These are phyloP conservation scores for Elsinoe fawcettii DNA, from an alignment of 2,329 filamentous ascomycete genomes.

Conservation along the genomic window DNA sequence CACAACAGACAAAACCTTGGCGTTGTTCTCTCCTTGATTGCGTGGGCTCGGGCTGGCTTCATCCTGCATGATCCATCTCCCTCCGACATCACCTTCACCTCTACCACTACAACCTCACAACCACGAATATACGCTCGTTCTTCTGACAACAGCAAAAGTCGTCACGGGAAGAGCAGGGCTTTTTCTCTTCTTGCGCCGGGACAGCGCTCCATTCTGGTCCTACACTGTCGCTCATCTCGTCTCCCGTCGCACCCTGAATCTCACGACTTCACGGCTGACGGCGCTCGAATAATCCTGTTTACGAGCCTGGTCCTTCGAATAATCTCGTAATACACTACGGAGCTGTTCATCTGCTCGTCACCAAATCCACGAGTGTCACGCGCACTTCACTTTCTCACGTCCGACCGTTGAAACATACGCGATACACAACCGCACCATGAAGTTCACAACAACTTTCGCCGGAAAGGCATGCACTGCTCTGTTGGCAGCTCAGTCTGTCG, in stretches of 20 bases:
- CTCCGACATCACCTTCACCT: background rate
- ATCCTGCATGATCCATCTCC: background rate
- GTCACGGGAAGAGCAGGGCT: conserved; percentile 7
- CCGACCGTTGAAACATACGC: background rate
- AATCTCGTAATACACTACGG: conserved; percentile 6
- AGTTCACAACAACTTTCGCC: conserved; percentile 16
- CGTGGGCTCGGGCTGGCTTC: background rate
- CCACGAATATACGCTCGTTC: conserved; percentile 9
- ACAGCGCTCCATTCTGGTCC: background rate
- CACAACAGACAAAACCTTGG: background rate
- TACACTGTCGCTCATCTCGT: background rate
- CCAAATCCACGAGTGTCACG: background rate
- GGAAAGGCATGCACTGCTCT: conserved; percentile 18
- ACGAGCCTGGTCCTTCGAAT: background rate
- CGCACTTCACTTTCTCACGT: background rate
- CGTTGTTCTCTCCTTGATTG: background rate
- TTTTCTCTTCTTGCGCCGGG: conserved; percentile 1
- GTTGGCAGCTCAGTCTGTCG: conserved; percentile 18
- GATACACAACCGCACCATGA: conserved; percentile 16
- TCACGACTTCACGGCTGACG: background rate
- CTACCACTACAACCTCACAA: background rate
- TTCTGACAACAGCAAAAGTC: background rate
- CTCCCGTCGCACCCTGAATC: conserved; percentile 2
- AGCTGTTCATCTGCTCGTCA: background rate
- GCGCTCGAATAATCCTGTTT: background rate